Base-by-base conservation (phyloP, 1,284 basidiomycete genomes). In the Ganoderma lingzhi region DNA sequence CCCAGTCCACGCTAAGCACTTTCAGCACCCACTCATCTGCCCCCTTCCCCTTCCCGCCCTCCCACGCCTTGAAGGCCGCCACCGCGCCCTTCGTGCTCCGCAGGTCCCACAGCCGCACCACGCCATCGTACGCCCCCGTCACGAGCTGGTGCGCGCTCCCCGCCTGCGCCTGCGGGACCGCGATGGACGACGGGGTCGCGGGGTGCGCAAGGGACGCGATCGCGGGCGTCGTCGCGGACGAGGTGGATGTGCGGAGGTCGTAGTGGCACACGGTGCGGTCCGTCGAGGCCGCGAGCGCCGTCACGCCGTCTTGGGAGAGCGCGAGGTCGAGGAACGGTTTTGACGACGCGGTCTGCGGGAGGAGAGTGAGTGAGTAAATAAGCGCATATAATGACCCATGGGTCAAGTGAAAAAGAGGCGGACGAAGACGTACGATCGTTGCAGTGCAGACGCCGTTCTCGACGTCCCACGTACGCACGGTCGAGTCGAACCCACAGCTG, bases 91-190 rank as follows among this genome's bases (percentile, higher is more conserved):
- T 88, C 19, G 84, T 82, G 74, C 91, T 93, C 1, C 96, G 85
- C 37, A 96, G 81, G 79, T 98, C 96, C 96, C 96, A 98, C 23
- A 98, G 83, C 35, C 95, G 87, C 2, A 93, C 90, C 0, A 90
- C 83, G 44, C 95, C 94, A 71, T 96, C 94, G 78, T 96, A 96
- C 0, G 92, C 90, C 1, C 94, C 96, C 0, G 90, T 93, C 9
- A 93, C 85, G 23, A 96, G 84, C 73, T 95, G 93, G 75, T 93
- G 84, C 35, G 82, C 76, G 6, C 79, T 74, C 12, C 73, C 74
- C 3, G 65, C 72, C 3, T 80, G 74, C 0, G 86, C 72, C 3
- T 80, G 74, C 0, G 86, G 85, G 17, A 87, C 79, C 0, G 86
- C 84, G 23, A 97, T 80, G 67, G 90, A 90, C 0, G 93, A 92